Conservation (phyloP, 2,329 filamentous ascomycete genomes). For the Fusarium humuli region DNA sequence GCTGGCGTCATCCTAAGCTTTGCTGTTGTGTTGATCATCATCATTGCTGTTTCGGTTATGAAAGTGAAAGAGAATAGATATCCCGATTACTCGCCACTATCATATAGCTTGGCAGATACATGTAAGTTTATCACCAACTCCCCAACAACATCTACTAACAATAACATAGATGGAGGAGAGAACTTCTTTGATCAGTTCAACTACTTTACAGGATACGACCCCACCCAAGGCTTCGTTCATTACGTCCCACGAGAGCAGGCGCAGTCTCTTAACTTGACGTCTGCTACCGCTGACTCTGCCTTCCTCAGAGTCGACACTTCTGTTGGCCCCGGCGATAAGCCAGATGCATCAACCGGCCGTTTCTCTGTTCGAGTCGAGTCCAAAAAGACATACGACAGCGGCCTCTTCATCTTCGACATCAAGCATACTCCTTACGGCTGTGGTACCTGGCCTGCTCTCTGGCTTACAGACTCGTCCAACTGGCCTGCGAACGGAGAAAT, state of each 20-base stretch:
- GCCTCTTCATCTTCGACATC: constrained; percentile 76
- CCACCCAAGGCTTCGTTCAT: constrained; percentile 63
- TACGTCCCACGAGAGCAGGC: constrained; percentile 62
- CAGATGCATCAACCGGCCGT: constrained; percentile 68
- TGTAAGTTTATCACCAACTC: constrained; percentile 53
- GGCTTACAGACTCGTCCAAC: constrained; percentile 70
- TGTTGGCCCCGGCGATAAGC: constrained; percentile 59
- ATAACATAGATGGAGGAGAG: constrained; percentile 58
- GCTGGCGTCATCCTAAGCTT: constrained; percentile 54
- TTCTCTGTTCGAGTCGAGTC: constrained; percentile 73
- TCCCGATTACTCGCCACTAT: constrained; percentile 60
- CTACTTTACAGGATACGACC: constrained; percentile 64
- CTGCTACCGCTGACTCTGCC: constrained; percentile 64
- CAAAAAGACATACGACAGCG: constrained; percentile 68
- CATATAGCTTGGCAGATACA: constrained; percentile 61
- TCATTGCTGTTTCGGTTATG: constrained; percentile 60
- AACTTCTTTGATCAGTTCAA: constrained; percentile 67
- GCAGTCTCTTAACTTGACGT: constrained; percentile 68
- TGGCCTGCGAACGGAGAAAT: constrained; percentile 76
- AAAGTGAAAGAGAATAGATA: constrained; percentile 57
- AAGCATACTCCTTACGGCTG: constrained; percentile 73
- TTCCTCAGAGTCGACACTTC: constrained; percentile 71
- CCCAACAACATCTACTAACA: constrained; percentile 1
- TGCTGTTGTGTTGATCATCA: constrained; percentile 60
- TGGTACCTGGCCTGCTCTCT: constrained; percentile 73